Conservation (phyloP, 2,329 filamentous ascomycete genomes). For the Beauveria australis region DNA sequence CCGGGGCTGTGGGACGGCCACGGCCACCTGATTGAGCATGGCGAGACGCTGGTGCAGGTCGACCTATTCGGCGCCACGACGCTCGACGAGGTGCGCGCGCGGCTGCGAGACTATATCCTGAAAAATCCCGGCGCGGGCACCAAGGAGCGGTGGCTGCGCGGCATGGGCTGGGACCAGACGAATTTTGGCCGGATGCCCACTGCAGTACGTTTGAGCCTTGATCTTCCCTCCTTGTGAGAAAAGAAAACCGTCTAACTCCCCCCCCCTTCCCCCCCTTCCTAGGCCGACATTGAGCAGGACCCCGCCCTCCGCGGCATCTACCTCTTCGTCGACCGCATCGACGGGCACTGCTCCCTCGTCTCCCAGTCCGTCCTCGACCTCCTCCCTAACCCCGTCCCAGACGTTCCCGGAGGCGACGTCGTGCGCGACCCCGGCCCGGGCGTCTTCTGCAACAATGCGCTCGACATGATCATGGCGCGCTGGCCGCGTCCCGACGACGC, state of each 20-base stretch:
- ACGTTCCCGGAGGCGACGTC: constrained; percentile 57
- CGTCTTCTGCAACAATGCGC: constrained; percentile 67
- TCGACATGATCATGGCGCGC: constrained; percentile 49
- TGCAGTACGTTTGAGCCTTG: constrained; percentile 35
- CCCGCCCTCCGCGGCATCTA: constrained; percentile 45
- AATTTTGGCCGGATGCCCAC: constrained; percentile 57
- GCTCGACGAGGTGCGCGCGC: constrained; percentile 43
- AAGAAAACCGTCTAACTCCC: background rate
- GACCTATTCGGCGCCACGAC: constrained; percentile 53
- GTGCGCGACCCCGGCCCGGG: constrained; percentile 52
- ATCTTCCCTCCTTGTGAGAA: too few relatives aligned
- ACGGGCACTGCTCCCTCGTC: constrained; percentile 64
- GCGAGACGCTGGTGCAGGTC: constrained; percentile 58
- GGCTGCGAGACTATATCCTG: constrained; percentile 44
- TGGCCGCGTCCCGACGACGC: constrained; percentile 48
- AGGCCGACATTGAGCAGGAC: constrained; percentile 49
- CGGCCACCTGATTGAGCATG: constrained; percentile 58
- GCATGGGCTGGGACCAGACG: constrained; percentile 65
- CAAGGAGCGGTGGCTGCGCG: constrained; percentile 52
- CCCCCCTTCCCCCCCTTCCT: too few relatives aligned
- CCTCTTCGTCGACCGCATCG: constrained; percentile 62
- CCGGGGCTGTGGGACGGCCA: constrained; percentile 66
- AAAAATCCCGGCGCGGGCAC: constrained; percentile 43
- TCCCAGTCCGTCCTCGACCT: constrained; percentile 55
- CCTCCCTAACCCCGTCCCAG: constrained; percentile 43